These are phyloP conservation scores for Cyclocybe cylindracea DNA, from an alignment of 768 basidiomycete genomes.

Conservation along the genomic window DNA sequence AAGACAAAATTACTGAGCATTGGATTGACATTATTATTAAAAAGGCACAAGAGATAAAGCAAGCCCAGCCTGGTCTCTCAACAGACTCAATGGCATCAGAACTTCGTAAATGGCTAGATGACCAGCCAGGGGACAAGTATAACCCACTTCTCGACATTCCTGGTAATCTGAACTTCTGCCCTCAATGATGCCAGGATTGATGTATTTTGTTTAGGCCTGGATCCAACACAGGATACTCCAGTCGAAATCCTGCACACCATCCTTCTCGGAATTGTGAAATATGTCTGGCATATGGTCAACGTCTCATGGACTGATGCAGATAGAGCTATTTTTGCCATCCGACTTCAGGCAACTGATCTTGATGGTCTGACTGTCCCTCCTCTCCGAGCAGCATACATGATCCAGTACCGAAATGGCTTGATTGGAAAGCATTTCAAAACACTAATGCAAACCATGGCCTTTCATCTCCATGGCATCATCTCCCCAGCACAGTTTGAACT, in stretches of 20 bases:
- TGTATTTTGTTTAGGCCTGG: slow-evolving; percentile 28
- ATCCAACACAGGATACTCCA: slow-evolving; percentile 44
- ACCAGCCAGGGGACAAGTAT: slow-evolving; percentile 5
- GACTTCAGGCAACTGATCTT: slow-evolving; percentile 30
- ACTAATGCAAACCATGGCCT: slow-evolving; percentile 28
- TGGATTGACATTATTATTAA: slow-evolving; percentile 30
- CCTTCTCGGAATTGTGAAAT: slow-evolving; percentile 48
- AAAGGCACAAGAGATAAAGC: slow-evolving; percentile 9
- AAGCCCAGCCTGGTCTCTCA: background rate
- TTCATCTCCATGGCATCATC: slow-evolving; percentile 30
- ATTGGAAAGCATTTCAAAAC: slow-evolving; percentile 38
- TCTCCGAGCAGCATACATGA: slow-evolving; percentile 27
- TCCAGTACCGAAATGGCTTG: slow-evolving; percentile 33
- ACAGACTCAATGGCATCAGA: slow-evolving; percentile 4
- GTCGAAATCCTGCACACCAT: slow-evolving; percentile 46
- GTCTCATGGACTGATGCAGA: slow-evolving; percentile 22
- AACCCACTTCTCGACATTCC: slow-evolving; percentile 7
- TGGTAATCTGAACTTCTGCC: background rate
- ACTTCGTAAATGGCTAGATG: slow-evolving; percentile 4
- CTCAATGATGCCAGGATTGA: no score
- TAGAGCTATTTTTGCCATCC: slow-evolving; percentile 25
- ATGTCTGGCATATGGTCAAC: slow-evolving; percentile 41
- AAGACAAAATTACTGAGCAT: slow-evolving; percentile 30
- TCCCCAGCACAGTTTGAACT: slow-evolving; percentile 18
- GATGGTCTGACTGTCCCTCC: slow-evolving; percentile 30